phyloP scores from a whole-genome alignment of 2,329 filamentous ascomycete genomes.

The Paecilomyces dactylethromorphus region DNA sequence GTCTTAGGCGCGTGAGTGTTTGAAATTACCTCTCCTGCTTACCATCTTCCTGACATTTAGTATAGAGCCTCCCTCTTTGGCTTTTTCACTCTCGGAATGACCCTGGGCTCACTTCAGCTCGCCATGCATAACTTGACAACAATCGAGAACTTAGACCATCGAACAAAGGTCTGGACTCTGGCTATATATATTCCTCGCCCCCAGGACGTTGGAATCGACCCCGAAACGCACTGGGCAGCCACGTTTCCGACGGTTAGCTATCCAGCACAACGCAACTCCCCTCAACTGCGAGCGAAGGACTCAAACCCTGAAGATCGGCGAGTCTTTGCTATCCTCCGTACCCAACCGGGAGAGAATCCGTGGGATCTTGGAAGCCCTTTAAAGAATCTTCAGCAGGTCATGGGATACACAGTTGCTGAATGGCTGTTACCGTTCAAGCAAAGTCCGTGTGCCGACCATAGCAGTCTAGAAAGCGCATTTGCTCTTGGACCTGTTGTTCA shows the following conservation, averaged over 20 bases:
- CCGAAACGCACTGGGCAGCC: slow-evolving; percentile 28
- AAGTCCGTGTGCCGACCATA: slow-evolving; percentile 68
- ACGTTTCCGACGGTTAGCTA: slow-evolving; percentile 36
- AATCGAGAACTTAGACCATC: slow-evolving; percentile 66
- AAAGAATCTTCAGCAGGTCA: slow-evolving; percentile 69
- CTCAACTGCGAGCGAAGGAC: slow-evolving; percentile 11
- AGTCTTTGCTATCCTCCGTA: slow-evolving; percentile 73
- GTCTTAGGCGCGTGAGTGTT: slow-evolving; percentile 53
- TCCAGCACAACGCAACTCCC: slow-evolving; percentile 25
- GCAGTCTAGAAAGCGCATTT: slow-evolving; percentile 60
- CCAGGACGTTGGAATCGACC: slow-evolving; percentile 25
- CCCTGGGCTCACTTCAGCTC: slow-evolving; percentile 63
- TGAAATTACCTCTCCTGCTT: not conserved
- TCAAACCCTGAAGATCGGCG: slow-evolving; percentile 48
- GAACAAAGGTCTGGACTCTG: slow-evolving; percentile 60
- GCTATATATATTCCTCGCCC: slow-evolving; percentile 63
- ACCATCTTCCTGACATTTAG: slow-evolving; percentile 8
- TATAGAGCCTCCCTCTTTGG: slow-evolving; percentile 60
- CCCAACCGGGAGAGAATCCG: slow-evolving; percentile 69
- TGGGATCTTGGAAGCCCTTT: slow-evolving; percentile 66
- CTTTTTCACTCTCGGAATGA: slow-evolving; percentile 76
- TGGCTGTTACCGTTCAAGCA: slow-evolving; percentile 74
- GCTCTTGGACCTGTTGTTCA: slow-evolving; percentile 58
- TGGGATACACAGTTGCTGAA: slow-evolving; percentile 65
- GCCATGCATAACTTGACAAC: slow-evolving; percentile 71